Conservation (phyloP, 306 rosid species). For the Bauhinia variegata region DNA sequence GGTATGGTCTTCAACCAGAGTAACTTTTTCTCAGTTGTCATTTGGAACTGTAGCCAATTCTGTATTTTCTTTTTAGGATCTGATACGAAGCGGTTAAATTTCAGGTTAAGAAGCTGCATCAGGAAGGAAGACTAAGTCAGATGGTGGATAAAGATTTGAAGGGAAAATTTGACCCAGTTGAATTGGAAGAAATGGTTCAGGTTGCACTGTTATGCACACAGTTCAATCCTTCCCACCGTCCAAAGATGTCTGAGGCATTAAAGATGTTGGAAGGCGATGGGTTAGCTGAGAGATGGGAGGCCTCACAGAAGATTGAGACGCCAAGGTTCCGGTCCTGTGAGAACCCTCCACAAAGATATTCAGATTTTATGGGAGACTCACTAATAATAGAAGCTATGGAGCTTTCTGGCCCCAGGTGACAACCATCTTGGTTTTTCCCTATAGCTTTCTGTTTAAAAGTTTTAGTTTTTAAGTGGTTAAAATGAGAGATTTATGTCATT, state of each 20-base stretch:
- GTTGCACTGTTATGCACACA: conserved; percentile 90
- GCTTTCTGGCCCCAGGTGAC: conserved; percentile 99
- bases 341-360: conserved; percentile 72
- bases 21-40: background rate
- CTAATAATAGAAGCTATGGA: conserved; percentile 95
- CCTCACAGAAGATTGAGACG: conserved; percentile 76
- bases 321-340: conserved; percentile 69
- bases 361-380: conserved; percentile 90
- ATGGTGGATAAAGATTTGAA: conserved; percentile 91
- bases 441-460: conserved; percentile 26
- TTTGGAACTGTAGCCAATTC: conserved; percentile 3
- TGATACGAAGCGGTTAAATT: conserved; percentile 31
- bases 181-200: conserved; percentile 93
- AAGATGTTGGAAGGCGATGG: conserved; percentile 99
- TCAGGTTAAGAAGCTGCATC: conserved; percentile 92
- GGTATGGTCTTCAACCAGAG: conserved; percentile 54
- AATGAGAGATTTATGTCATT: conserved; percentile 37
- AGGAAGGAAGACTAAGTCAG: conserved; percentile 74
- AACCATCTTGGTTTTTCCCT: conserved; percentile 35
- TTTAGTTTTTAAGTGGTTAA: conserved; percentile 38
- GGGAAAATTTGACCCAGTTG: conserved; percentile 68
- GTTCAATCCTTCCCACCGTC: conserved; percentile 86
- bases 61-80: background rate
- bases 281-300: conserved; percentile 96
- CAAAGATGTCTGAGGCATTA: conserved; percentile 90